Conservation (phyloP, 1,139 yeast genomes). For the Pichia sp. region DNA sequence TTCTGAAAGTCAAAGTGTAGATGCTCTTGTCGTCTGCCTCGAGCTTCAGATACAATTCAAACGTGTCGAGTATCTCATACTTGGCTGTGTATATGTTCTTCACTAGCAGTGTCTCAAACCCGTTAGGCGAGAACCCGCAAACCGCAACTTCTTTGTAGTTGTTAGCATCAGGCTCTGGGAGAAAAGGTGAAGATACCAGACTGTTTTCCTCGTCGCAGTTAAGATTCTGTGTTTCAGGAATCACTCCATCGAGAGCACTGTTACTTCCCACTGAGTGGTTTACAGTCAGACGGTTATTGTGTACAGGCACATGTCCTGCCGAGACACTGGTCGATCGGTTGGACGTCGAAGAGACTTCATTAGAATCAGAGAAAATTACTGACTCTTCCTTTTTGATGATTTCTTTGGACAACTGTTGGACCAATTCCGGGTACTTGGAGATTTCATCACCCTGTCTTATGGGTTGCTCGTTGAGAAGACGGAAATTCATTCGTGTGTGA, state of each 20-base stretch:
- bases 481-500: neutral
- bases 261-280: neutral
- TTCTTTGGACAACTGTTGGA: neutral
- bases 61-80: constrained; percentile 12
- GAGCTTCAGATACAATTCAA: constrained; percentile 15
- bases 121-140: constrained; percentile 14
- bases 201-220: neutral
- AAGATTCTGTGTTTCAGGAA: neutral
- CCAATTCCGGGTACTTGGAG: neutral
- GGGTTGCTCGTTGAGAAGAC: constrained; percentile 10
- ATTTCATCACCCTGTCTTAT: neutral
- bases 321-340: neutral
- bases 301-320: neutral
- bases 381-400: constrained; percentile 1
- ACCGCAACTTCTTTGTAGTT: neutral
- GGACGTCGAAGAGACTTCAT: neutral
- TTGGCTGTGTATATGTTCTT: constrained; percentile 6
- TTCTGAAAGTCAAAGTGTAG: constrained; percentile 9
- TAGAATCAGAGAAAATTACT: neutral
- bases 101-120: constrained; percentile 5
- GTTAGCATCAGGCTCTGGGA: neutral
- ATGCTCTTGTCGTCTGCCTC: neutral
- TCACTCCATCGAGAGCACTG: neutral
- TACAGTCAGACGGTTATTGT: neutral
- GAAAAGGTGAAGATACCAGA: neutral